These are phyloP conservation scores for Aureobasidium sp. DNA, from an alignment of 2,329 filamentous ascomycete species.

Conservation along the genomic window DNA sequence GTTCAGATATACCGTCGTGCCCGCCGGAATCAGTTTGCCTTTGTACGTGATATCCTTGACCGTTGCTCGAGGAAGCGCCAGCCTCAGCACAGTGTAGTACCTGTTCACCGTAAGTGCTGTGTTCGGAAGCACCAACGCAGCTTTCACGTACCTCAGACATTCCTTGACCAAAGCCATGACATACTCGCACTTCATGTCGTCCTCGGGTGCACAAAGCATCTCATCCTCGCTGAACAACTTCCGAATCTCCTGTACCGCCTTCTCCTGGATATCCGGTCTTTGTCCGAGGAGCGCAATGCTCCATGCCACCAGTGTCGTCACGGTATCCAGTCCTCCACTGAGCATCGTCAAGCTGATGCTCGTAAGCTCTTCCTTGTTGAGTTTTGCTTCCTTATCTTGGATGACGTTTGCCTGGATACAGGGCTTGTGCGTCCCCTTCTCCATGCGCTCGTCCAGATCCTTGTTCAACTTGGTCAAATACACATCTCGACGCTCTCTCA, in stretches of 20 bases:
- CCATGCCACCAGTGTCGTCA: conserved; percentile 61
- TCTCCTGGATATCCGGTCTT: conserved; percentile 55
- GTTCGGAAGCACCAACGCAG: neutral
- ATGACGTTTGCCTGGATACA: conserved; percentile 64
- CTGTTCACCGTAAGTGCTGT: conserved; percentile 23
- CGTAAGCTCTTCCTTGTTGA: conserved; percentile 56
- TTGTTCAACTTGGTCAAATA: conserved; percentile 53
- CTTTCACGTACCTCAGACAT: conserved; percentile 43
- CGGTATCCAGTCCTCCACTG: conserved; percentile 59
- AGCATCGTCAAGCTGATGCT: conserved; percentile 64
- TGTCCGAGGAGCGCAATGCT: conserved; percentile 54
- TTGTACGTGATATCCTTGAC: conserved; percentile 55
- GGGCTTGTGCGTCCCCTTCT: conserved; percentile 52
- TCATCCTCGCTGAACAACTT: conserved; percentile 46
- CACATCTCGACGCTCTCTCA: conserved; percentile 53
- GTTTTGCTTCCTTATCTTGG: conserved; percentile 54
- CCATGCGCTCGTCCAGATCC: conserved; percentile 55
- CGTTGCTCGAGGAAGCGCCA: conserved; percentile 56
- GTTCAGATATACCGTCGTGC: conserved; percentile 59
- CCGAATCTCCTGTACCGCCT: conserved; percentile 51
- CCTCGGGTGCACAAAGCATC: conserved; percentile 53
- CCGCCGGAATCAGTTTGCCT: conserved; percentile 52
- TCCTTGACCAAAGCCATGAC: conserved; percentile 58
- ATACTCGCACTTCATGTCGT: conserved; percentile 59
- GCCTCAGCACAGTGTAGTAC: conserved; percentile 56